phyloP scores from a whole-genome alignment of 176 grass and related monocot genomes.

The Carex myosuroides region DNA sequence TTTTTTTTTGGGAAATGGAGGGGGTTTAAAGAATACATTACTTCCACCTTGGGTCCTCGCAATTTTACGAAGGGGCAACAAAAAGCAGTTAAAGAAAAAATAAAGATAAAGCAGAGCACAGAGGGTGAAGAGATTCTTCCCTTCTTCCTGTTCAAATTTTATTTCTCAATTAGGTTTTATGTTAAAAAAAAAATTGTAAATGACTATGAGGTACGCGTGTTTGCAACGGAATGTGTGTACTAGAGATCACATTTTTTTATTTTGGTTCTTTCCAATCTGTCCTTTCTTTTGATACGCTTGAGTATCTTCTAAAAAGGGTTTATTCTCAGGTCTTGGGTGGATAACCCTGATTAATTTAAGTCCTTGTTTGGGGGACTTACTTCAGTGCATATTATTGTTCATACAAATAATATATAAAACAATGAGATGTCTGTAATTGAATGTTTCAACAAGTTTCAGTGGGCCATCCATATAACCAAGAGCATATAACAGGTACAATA shows the following conservation, averaged over 20 bases:
- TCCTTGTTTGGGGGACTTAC: neutral
- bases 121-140: neutral
- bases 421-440: neutral
- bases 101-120: slow-evolving; percentile 16
- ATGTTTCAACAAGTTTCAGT: neutral
- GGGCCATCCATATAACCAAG: neutral
- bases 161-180: slow-evolving; percentile 6
- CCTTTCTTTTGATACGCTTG: slow-evolving; percentile 32
- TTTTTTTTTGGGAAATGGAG: neutral
- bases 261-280: slow-evolving; percentile 10
- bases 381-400: slow-evolving; percentile 2
- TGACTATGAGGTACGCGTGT: neutral
- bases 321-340: slow-evolving; percentile 5
- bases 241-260: slow-evolving; percentile 11
- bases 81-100: slow-evolving; percentile 28
- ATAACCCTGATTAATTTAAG: slow-evolving; percentile 9
- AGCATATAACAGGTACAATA: neutral
- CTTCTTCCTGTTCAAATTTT: slow-evolving; percentile 17
- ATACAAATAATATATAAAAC: neutral
- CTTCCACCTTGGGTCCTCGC: slow-evolving; percentile 13
- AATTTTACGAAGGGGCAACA: slow-evolving; percentile 20
- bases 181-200: neutral
- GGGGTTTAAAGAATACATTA: neutral
- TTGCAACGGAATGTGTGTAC: slow-evolving; percentile 25
- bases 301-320: slow-evolving; percentile 24